A percentile compares a stretch with the other conserved stretches of the same genome.
Conservation (phyloP, 768 basidiomycete species). For the Pleurotus eryngii region DNA sequence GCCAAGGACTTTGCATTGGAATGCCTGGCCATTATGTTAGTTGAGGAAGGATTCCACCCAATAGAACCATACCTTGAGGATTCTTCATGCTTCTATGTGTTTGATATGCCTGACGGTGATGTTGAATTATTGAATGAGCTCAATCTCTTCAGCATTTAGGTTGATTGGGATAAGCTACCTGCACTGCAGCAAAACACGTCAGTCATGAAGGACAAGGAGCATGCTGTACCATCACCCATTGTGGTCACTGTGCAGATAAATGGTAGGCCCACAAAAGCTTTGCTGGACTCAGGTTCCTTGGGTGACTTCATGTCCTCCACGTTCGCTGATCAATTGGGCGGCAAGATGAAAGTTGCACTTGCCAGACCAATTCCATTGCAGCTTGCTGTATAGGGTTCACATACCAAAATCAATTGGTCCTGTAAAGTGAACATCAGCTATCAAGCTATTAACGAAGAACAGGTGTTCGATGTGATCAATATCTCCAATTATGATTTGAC, state of each 20-base stretch:
- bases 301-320: constrained; percentile 39
- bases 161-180: not conserved
- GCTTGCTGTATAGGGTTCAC: constrained; percentile 39
- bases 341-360: constrained; percentile 17
- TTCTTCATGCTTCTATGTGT: not conserved
- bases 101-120: not conserved
- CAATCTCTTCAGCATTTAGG: not conserved
- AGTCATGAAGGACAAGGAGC: constrained; percentile 13
- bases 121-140: not conserved
- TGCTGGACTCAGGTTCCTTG: constrained; percentile 35
- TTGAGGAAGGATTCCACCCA: too few species aligned
- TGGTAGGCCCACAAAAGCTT: constrained; percentile 25
- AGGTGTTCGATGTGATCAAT: constrained; percentile 35
- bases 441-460: constrained; percentile 27
- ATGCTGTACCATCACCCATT: constrained; percentile 27
- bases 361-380: constrained; percentile 30
- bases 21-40: too few species aligned
- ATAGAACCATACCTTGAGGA: too few species aligned
- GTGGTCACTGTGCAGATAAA: constrained; percentile 28
- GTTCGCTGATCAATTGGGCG: constrained; percentile 33
- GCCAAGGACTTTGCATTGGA: too few species aligned
- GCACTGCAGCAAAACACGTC: constrained; percentile 24
- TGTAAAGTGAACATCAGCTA: constrained; percentile 25
- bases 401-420: constrained; percentile 30
- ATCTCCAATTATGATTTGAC: constrained; percentile 37